Evolutionary conservation across 2,329 filamentous ascomycete species (phyloP).

Genomic region (Colletotrichum godetiae): DNA sequence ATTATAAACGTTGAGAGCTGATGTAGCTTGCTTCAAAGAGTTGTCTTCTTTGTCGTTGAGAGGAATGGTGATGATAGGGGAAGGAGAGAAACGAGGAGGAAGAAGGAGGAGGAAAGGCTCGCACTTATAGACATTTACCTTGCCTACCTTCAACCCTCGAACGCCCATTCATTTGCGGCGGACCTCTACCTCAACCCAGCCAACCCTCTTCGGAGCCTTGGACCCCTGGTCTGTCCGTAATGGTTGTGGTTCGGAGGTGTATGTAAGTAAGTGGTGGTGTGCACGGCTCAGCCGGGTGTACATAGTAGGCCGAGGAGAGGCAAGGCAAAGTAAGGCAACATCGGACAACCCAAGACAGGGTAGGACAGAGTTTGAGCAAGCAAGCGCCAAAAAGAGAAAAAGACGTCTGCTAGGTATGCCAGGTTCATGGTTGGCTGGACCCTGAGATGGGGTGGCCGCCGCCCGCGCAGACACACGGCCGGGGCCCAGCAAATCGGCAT

Average conservation of each 20-base stretch:
- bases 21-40: neutral
- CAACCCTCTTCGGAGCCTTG: conserved; percentile 23
- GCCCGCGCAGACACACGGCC: neutral
- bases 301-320: neutral
- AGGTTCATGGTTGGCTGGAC: conserved; percentile 33
- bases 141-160: conserved; percentile 7
- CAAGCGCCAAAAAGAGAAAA: neutral
- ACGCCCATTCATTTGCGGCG: neutral
- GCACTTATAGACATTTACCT: conserved; percentile 31
- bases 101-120: conserved; percentile 5
- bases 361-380: neutral
- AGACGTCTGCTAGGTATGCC: neutral
- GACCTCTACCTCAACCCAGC: neutral
- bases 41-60: conserved; percentile 1
- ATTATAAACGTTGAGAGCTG: conserved; percentile 8
- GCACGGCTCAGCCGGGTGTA: conserved; percentile 25
- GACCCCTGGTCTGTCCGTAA: conserved; percentile 31
- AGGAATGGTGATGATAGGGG: neutral
- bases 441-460: conserved; percentile 28
- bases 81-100: accelerated
- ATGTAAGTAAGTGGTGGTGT: conserved; percentile 16
- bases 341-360: neutral
- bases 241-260: conserved; percentile 2
- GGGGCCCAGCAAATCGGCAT: conserved; percentile 22
- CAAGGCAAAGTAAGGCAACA: neutral